A percentile compares a stretch with the other conserved stretches of the same genome.
These are phyloP conservation scores for Oxytropis ochrocephala DNA, from an alignment of 306 rosid genomes.

Conservation along the genomic window DNA sequence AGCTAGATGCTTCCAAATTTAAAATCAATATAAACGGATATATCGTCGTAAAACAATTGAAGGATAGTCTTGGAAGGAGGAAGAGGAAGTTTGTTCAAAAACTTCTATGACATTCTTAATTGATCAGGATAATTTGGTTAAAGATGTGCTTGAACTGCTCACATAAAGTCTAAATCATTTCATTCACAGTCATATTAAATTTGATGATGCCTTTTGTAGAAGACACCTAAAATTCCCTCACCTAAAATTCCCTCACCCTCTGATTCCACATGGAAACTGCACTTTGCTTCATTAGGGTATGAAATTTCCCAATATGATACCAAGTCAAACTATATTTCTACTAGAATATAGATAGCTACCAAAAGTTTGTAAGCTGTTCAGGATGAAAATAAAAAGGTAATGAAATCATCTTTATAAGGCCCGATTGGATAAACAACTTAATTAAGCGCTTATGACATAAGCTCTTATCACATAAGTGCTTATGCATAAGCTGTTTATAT, in stretches of 20 bases:
- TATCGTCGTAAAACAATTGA: neutral
- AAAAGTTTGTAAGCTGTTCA: conserved; percentile 5
- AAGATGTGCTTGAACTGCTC: neutral
- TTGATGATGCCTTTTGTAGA: neutral
- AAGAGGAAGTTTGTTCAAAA: neutral
- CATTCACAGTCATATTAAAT: neutral
- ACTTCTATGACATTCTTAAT: neutral
- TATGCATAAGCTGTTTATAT: no score
- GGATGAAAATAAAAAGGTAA: conserved; percentile 10
- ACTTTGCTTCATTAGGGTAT: neutral
- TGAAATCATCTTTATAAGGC: neutral
- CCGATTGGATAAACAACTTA: no score
- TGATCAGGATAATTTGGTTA: neutral
- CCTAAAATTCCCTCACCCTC: neutral
- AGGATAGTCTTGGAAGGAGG: neutral
- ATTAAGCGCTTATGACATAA: no score
- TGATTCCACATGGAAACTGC: neutral
- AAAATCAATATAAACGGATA: neutral
- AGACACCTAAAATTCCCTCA: neutral
- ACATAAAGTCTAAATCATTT: neutral
- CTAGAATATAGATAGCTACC: conserved; percentile 9
- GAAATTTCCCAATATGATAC: neutral
- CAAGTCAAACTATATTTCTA: conserved; percentile 5
- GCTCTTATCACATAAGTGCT: no score
- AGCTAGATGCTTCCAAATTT: neutral